Conservation (phyloP, 2,329 filamentous ascomycete genomes). For the Fusarium sp. region DNA sequence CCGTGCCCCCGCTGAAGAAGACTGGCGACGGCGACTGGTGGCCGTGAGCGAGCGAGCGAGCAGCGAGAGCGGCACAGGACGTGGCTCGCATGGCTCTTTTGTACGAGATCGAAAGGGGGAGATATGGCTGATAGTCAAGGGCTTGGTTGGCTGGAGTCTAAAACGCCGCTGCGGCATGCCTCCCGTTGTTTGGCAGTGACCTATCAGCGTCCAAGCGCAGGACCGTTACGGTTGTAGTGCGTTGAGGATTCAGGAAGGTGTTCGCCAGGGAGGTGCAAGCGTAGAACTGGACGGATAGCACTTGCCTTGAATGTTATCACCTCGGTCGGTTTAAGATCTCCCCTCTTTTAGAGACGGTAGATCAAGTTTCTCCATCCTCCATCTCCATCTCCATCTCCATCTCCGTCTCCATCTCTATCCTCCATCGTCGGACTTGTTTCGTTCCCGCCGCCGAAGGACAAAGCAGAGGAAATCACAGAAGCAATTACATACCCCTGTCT, state of each 20-base stretch:
- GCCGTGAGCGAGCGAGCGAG: background rate
- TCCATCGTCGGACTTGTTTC: background rate
- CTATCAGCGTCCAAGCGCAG: conserved; percentile 15
- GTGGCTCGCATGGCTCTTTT: conserved; percentile 7
- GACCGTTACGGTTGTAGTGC: conserved; percentile 31
- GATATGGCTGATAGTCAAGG: conserved; percentile 24
- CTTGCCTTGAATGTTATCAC: conserved; percentile 16
- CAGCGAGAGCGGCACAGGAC: background rate
- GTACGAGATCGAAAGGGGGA: conserved; percentile 10
- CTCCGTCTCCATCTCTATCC: background rate
- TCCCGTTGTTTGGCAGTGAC: conserved; percentile 14
- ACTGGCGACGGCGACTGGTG: background rate
- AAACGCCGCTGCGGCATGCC: conserved; percentile 11
- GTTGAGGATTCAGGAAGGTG: conserved; percentile 14
- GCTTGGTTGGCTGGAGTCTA: conserved; percentile 23
- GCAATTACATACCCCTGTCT: conserved; percentile 12
- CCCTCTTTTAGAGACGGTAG: background rate
- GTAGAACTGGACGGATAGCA: conserved; percentile 1
- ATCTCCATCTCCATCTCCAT: background rate
- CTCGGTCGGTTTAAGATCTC: conserved; percentile 18
- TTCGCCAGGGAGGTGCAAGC: conserved; percentile 30
- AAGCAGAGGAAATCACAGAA: background rate
- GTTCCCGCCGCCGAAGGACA: background rate
- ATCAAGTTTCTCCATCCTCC: conserved; percentile 5
- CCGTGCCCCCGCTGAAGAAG: conserved; percentile 10